These are phyloP conservation scores for Coniophora puteana DNA, from an alignment of 1,284 basidiomycete species.

Conservation along the genomic window DNA sequence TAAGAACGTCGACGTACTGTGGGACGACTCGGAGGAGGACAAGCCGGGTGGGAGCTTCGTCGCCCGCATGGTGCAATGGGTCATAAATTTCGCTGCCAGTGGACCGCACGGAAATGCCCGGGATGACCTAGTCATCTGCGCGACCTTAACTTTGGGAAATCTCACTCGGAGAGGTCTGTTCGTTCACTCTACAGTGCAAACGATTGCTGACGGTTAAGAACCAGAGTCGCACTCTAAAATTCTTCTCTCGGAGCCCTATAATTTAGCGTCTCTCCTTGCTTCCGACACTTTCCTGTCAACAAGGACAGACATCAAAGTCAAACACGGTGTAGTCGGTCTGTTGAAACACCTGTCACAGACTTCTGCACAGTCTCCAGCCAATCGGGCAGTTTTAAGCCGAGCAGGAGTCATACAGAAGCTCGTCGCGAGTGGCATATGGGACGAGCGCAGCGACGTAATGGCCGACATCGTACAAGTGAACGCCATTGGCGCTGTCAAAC, in stretches of 20 bases:
- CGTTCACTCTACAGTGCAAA: constrained; percentile 3
- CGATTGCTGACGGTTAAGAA: constrained; percentile 2
- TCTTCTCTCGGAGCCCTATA: constrained; percentile 53
- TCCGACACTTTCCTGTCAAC: constrained; percentile 47
- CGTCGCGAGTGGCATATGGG: constrained; percentile 68
- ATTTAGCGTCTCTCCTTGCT: constrained; percentile 47
- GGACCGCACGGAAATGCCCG: constrained; percentile 32
- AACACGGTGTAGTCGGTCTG: constrained; percentile 81
- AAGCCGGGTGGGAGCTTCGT: constrained; percentile 71
- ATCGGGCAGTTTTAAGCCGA: constrained; percentile 59
- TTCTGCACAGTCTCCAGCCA: constrained; percentile 52
- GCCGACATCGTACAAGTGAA: constrained; percentile 84
- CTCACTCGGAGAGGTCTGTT: constrained; percentile 69
- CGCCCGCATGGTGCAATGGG: constrained; percentile 73
- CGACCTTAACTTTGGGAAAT: constrained; percentile 80
- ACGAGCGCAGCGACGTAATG: constrained; percentile 65
- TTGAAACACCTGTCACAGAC: constrained; percentile 84
- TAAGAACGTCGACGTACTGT: constrained; percentile 71
- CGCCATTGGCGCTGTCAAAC: constrained; percentile 86
- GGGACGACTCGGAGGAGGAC: constrained; percentile 55
- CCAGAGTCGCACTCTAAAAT: constrained; percentile 64
- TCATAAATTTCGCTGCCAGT: constrained; percentile 47
- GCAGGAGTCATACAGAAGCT: constrained; percentile 63
- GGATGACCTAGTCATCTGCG: constrained; percentile 82
- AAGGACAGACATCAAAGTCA: constrained; percentile 71